Percentiles rank a stretch among this genome's conserved stretches.
phyloP scores from a whole-genome alignment of 1,284 basidiomycete species.

The Cryptococcus maquisensis region DNA sequence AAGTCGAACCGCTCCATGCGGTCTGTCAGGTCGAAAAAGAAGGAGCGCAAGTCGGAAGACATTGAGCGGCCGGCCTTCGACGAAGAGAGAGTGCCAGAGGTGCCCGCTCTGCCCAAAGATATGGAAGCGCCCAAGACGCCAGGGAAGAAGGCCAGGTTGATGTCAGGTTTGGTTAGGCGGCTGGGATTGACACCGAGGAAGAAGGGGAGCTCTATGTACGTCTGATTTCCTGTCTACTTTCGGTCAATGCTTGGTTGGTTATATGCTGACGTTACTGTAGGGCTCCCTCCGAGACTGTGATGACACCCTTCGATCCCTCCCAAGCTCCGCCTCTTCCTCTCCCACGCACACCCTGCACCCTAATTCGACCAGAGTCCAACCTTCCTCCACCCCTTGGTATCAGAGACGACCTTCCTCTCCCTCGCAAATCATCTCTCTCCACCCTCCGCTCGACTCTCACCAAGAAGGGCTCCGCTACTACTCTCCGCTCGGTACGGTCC shows the following conservation, averaged over 20 bases:
- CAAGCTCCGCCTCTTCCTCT: constrained; percentile 5
- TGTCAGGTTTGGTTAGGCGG: constrained; percentile 26
- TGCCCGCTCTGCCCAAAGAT: constrained; percentile 12
- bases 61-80: constrained; percentile 18
- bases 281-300: too few species aligned
- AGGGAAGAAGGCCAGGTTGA: constrained; percentile 21
- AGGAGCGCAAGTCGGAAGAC: constrained; percentile 19
- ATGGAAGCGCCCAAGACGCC: constrained; percentile 21
- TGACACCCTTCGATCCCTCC: not conserved
- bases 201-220: constrained; percentile 10
- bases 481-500: constrained; percentile 19
- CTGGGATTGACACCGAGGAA: constrained; percentile 35
- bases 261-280: not conserved
- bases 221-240: not conserved
- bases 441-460: constrained; percentile 21
- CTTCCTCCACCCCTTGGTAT: not conserved
- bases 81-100: constrained; percentile 6
- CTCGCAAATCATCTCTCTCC: constrained; percentile 22
- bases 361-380: too few species aligned
- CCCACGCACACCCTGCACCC: not conserved
- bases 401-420: constrained; percentile 8
- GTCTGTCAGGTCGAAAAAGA: constrained; percentile 14
- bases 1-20: constrained; percentile 10
- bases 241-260: not conserved
- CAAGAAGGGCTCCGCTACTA: constrained; percentile 23